Base-by-base conservation (phyloP, 2,329 filamentous ascomycete species). In the Emmonsia crescens region DNA sequence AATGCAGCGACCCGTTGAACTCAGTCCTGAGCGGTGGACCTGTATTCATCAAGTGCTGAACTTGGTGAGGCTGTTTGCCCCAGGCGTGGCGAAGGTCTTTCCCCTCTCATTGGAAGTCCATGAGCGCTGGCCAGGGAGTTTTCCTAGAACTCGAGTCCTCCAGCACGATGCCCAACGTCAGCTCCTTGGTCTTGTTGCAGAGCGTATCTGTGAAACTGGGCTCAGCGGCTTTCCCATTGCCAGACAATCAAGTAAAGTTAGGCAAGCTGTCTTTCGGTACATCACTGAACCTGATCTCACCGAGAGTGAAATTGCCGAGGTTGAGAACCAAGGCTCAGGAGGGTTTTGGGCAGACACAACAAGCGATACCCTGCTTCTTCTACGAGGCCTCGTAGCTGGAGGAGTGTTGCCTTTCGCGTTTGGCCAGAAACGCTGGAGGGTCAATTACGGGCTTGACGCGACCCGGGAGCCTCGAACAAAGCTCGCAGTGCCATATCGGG, bases 371-470 rank as follows among this genome's bases (percentile, higher is more conserved):
- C 65, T 75, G 1, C 68, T 74, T 38, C 62, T 75, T 4, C 40
- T 74, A 6, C 64, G 72, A 2, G 74, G 86, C 0, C 74, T 89
- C 0, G 70, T 89, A 9, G 81, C 82, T 0, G 71, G 76, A 0
- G 80, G 83, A 0, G 74, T 89, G 0, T 66, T 89, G 0, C 66
- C 66, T 0, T 86, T 85, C 62, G 75, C 74, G 0, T 72, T 89
- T 0, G 70, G 73, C 0, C 72, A 80, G 16, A 89, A 88, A 66
- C 75, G 85, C 1, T 89, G 83, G 83, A 73, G 82, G 2, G 85
- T 89, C 0, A 80, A 88, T 60, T 89, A 85, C 62, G 86, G 87
- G 0, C 74, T 82, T 0, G 79, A 84, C 66, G 63, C 66, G 0
- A 67, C 63, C 0, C 70, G 83, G 2, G 64, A 65, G 0, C 79